Base-by-base conservation (phyloP, 257 asterid species). In the Solanum stenotomum region DNA sequence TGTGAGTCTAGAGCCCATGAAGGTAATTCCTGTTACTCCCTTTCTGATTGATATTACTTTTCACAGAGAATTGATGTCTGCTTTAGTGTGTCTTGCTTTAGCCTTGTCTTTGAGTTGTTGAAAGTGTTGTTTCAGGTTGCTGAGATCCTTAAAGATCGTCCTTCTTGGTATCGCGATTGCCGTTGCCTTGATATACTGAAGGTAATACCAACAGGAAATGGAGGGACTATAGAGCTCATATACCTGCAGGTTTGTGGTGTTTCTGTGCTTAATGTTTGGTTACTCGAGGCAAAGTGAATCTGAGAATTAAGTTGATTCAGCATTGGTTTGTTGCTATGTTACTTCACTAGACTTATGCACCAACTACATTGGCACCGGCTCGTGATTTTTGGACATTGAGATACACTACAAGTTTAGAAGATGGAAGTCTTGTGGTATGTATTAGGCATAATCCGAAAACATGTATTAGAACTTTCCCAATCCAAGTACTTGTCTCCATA, bases 1-100 rank as follows among this genome's bases (percentile, higher is more conserved):
- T 56, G 99, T 97, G 96, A 95, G 98, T 92, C 94, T 97, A 88
- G 99, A 97, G 89, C 98, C 99, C 98, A 94, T 94, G 88, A 97
- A 96, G 99, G 99, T 97, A 91, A 59, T 44, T 71, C 35, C 72
- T 85, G 33, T 52, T 35, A 75, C 49, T 75, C 52, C 52, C 76
- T 52, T 25, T 37, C n/a, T 35, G 49, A 42, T 8, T 35, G 18
- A 20, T 46, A 18, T 49, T 31, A 49, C 3, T 49, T 29, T 16
- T 49, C 16, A 72, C 27, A 35, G 46, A 22, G 6, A 20, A 35
- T 75, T 35, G 82, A 14, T 20, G 16, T 75, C 46, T 75, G 10
- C 49, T 31, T 75, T 35, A 11, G 5, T 2, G 31, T 35, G 35
- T 34, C 13, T 6, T 61, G 37, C 31, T 56, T 68, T 83, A 27